Evolutionary conservation across 176 grass and related monocot genomes (phyloP).

Genomic region (Cenchrus purpureus): DNA sequence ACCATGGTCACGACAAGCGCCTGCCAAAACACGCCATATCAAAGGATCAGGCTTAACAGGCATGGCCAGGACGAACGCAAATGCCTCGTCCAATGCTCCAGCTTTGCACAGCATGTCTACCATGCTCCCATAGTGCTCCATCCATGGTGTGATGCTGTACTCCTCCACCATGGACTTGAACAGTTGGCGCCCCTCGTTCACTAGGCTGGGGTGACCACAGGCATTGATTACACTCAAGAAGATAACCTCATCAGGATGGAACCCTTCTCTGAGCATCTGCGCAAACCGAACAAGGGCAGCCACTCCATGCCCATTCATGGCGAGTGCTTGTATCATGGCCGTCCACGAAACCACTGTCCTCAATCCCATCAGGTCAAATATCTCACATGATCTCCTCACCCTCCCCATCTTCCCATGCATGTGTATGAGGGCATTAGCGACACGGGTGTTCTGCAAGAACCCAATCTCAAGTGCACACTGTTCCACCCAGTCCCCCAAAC

Average conservation of each 20-base stretch:
- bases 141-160: slow-evolving; percentile 51
- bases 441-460: slow-evolving; percentile 30
- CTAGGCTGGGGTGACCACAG: slow-evolving; percentile 40
- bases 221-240: slow-evolving; percentile 58
- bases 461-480: slow-evolving; percentile 2
- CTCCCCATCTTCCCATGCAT: slow-evolving; percentile 60
- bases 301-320: slow-evolving; percentile 55
- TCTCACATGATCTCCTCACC: slow-evolving; percentile 47
- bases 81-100: slow-evolving; percentile 36
- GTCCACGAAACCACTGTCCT: slow-evolving; percentile 66
- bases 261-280: slow-evolving; percentile 69
- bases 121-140: slow-evolving; percentile 68
- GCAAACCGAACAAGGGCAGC: slow-evolving; percentile 54
- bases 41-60: slow-evolving; percentile 57
- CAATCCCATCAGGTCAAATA: slow-evolving; percentile 46
- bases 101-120: slow-evolving; percentile 59
- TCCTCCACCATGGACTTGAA: slow-evolving; percentile 63
- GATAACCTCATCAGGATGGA: slow-evolving; percentile 51
- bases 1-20: slow-evolving; percentile 62
- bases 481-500: slow-evolving; percentile 48
- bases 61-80: slow-evolving; percentile 57
- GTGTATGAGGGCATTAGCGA: slow-evolving; percentile 59
- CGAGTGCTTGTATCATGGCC: slow-evolving; percentile 51
- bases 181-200: slow-evolving; percentile 45
- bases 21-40: slow-evolving; percentile 61